A percentile compares a stretch with the other conserved stretches of the same genome.
phyloP scores from a whole-genome alignment of 2,329 filamentous ascomycete genomes.

The Alternaria hordeiaustralica region DNA sequence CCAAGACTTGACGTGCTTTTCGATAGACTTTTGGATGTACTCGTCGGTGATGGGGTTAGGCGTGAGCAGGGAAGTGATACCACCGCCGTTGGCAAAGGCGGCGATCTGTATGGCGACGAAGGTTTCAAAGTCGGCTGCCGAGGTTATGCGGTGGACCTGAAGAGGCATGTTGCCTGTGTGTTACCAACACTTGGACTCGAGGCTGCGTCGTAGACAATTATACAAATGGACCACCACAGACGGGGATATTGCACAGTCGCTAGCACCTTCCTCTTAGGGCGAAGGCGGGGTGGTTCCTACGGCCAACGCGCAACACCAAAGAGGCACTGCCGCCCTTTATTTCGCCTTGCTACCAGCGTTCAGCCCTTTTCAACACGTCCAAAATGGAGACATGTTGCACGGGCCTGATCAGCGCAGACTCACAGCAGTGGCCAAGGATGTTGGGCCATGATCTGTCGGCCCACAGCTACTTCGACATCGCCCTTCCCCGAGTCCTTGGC shows the following conservation, averaged over 20 bases:
- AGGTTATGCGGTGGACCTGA: constrained; percentile 36
- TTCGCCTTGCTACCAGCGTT: background rate
- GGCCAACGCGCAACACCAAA: constrained; percentile 2
- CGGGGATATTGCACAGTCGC: background rate
- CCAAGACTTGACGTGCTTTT: constrained; percentile 36
- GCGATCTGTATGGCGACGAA: constrained; percentile 36
- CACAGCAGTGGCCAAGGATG: background rate
- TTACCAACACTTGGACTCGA: background rate
- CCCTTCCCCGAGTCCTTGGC: background rate
- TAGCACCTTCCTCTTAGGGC: constrained; percentile 7
- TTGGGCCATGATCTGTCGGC: background rate
- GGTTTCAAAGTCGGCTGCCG: constrained; percentile 35
- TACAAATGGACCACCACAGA: background rate
- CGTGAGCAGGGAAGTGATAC: constrained; percentile 33
- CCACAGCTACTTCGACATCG: background rate
- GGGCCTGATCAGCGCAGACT: background rate
- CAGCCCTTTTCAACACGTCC: background rate
- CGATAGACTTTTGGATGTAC: constrained; percentile 23
- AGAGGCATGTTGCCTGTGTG: constrained; percentile 38
- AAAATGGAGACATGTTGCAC: background rate
- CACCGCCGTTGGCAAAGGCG: constrained; percentile 37
- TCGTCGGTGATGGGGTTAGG: constrained; percentile 25
- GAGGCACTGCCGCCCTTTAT: constrained; percentile 17
- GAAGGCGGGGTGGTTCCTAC: constrained; percentile 2
- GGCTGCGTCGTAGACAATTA: background rate